phyloP scores from a whole-genome alignment of 208 protist genomes.

The Leishmania gerbilli region DNA sequence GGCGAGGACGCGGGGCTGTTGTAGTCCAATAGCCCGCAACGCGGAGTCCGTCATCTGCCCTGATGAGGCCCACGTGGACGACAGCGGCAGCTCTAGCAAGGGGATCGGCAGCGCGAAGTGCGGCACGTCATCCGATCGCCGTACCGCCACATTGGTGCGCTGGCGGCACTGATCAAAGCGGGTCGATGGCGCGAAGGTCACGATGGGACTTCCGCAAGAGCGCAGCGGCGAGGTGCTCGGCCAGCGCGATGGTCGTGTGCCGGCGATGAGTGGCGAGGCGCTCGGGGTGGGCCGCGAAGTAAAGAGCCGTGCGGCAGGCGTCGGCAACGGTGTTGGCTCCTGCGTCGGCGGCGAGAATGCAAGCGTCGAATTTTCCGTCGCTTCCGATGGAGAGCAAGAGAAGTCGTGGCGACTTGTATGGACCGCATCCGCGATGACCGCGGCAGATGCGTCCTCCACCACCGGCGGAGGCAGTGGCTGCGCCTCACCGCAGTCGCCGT shows the following conservation, averaged over 20 bases:
- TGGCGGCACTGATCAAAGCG: conserved; percentile 19
- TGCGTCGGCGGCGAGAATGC: conserved; percentile 1
- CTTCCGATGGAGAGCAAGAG: not conserved
- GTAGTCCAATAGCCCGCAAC: not conserved
- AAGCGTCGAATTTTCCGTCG: not conserved
- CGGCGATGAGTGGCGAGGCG: not conserved
- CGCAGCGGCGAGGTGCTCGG: not conserved
- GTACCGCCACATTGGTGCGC: conserved; percentile 19
- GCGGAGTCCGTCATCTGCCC: not conserved
- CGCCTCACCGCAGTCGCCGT: not conserved
- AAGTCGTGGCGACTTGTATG: not conserved
- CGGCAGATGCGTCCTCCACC: not conserved
- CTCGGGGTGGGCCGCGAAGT: not conserved
- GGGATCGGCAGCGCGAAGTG: too few species aligned
- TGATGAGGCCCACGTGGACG: not conserved
- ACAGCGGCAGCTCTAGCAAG: not conserved
- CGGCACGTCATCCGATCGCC: not conserved
- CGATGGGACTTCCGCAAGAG: not conserved
- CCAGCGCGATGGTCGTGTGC: not conserved
- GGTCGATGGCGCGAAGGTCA: conserved; percentile 23
- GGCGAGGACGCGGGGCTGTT: not conserved
- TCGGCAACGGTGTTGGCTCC: not conserved
- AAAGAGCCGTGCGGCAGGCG: not conserved
- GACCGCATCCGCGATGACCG: not conserved
- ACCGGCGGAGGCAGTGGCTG: not conserved